A percentile compares a stretch with the other conserved stretches of the same genome.
Conservation (phyloP, 352 stramenopile genomes). For the Globisporangium okanoganense region DNA sequence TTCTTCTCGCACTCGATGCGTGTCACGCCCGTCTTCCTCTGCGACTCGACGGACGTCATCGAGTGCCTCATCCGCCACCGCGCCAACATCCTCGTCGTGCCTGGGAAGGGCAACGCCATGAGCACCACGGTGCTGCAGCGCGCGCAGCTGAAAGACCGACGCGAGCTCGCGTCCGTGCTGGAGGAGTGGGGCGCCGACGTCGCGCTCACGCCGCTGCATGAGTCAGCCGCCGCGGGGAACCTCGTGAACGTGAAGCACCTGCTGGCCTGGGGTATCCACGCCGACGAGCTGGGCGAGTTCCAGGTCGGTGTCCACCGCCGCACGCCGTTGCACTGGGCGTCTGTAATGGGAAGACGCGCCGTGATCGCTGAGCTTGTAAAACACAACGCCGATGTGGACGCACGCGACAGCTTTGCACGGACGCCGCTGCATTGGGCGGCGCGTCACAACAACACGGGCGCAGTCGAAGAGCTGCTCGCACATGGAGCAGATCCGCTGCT, state of each 20-base stretch:
- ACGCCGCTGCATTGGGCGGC: slow-evolving; percentile 77
- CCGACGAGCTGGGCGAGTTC: slow-evolving; percentile 70
- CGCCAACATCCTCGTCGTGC: slow-evolving; percentile 69
- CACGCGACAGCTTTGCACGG: slow-evolving; percentile 50
- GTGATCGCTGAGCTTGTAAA: slow-evolving; percentile 52
- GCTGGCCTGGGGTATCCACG: slow-evolving; percentile 46
- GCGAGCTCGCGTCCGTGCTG: slow-evolving; percentile 49
- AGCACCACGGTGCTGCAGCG: slow-evolving; percentile 75
- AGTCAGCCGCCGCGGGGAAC: slow-evolving; percentile 55
- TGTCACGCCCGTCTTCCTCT: slow-evolving; percentile 68
- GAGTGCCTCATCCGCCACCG: slow-evolving; percentile 54
- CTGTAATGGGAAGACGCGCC: slow-evolving; percentile 52
- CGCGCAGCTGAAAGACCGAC: slow-evolving; percentile 52
- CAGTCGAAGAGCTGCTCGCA: slow-evolving; percentile 47
- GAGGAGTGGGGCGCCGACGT: slow-evolving; percentile 77
- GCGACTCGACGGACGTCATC: slow-evolving; percentile 67
- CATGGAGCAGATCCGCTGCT: slow-evolving; percentile 47
- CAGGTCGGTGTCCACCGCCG: slow-evolving; percentile 52
- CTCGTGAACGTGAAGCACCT: slow-evolving; percentile 46
- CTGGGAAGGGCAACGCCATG: slow-evolving; percentile 51
- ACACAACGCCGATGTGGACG: slow-evolving; percentile 50
- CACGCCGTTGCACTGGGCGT: slow-evolving; percentile 74
- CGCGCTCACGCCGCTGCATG: slow-evolving; percentile 71
- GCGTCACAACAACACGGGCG: slow-evolving; percentile 59
- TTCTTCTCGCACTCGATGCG: slow-evolving; percentile 66